These are phyloP conservation scores for Kwoniella shivajii DNA, from an alignment of 1,284 basidiomycete genomes.

Conservation along the genomic window DNA sequence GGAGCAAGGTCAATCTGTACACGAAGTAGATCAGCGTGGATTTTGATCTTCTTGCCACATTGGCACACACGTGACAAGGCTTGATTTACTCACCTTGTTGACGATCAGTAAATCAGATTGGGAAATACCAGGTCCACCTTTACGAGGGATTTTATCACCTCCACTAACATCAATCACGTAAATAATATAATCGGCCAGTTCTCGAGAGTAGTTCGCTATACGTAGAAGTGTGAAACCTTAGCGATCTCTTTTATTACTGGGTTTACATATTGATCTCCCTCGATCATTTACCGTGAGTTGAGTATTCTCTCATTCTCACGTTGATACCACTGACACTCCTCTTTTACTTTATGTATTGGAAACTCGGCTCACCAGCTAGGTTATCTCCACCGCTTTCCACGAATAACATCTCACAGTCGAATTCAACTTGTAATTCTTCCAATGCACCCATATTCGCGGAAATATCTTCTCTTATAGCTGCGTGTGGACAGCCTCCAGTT, in stretches of 20 bases:
- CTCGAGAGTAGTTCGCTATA: slow-evolving; percentile 88
- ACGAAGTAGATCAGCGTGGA: background rate
- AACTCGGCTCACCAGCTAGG: slow-evolving; percentile 21
- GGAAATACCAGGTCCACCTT: slow-evolving; percentile 95
- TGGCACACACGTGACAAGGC: too few relatives aligned
- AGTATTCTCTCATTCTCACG: too few relatives aligned
- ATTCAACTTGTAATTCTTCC: slow-evolving; percentile 25
- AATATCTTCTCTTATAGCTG: slow-evolving; percentile 95
- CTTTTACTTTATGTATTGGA: too few relatives aligned
- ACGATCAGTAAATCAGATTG: slow-evolving; percentile 87
- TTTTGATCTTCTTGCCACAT: background rate
- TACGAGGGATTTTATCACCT: slow-evolving; percentile 96
- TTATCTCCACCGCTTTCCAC: slow-evolving; percentile 63
- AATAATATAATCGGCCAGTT: slow-evolving; percentile 96
- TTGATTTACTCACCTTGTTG: slow-evolving; percentile 80
- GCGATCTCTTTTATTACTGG: background rate
- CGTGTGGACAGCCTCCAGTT: slow-evolving; percentile 92
- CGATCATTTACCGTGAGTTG: too few relatives aligned
- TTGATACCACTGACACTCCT: too few relatives aligned
- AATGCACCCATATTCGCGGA: slow-evolving; percentile 81
- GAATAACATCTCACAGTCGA: slow-evolving; percentile 73
- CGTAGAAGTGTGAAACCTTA: background rate
- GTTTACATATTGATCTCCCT: background rate
- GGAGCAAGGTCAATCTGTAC: slow-evolving; percentile 87
- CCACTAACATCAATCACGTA: slow-evolving; percentile 79